Percentiles rank a stretch among this genome's conserved stretches.
These are phyloP conservation scores for Huntiella bhutanensis DNA, from an alignment of 2,329 filamentous ascomycete species.

Conservation along the genomic window DNA sequence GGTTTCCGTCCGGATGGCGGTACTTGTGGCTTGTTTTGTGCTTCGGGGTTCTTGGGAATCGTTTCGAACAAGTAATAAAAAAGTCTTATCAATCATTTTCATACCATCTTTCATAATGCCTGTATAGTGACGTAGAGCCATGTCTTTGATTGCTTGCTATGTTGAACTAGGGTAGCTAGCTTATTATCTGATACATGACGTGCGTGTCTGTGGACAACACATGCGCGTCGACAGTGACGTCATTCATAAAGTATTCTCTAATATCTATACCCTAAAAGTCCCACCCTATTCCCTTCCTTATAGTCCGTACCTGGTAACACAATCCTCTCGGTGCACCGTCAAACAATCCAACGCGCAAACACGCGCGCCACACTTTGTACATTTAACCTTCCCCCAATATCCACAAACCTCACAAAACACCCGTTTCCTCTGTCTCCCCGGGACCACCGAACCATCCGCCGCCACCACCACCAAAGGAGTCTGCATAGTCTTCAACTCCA, in stretches of 20 bases:
- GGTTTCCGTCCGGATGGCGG: background rate
- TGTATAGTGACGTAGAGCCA: no score
- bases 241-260: background rate
- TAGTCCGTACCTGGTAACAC: slow-evolving; percentile 43
- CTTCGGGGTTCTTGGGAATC: no score
- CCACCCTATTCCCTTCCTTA: slow-evolving; percentile 13
- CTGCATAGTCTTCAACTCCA: slow-evolving; percentile 37
- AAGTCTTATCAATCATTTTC: no score
- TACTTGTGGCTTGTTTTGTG: no score
- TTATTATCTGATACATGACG: background rate
- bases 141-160: no score
- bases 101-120: no score
- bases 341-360: slow-evolving; percentile 64
- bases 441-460: slow-evolving; percentile 25
- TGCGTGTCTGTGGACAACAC: no score
- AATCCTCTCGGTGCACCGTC: slow-evolving; percentile 52
- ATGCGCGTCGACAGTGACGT: no score
- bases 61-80: no score
- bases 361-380: slow-evolving; percentile 57
- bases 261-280: background rate
- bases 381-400: slow-evolving; percentile 61
- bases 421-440: slow-evolving; percentile 20
- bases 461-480: slow-evolving; percentile 18
- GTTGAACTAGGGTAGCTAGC: no score
- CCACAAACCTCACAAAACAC: slow-evolving; percentile 64